Evolutionary conservation across 108 stramenopile genomes (phyloP).

Genomic region (Bacterosira constricta): DNA sequence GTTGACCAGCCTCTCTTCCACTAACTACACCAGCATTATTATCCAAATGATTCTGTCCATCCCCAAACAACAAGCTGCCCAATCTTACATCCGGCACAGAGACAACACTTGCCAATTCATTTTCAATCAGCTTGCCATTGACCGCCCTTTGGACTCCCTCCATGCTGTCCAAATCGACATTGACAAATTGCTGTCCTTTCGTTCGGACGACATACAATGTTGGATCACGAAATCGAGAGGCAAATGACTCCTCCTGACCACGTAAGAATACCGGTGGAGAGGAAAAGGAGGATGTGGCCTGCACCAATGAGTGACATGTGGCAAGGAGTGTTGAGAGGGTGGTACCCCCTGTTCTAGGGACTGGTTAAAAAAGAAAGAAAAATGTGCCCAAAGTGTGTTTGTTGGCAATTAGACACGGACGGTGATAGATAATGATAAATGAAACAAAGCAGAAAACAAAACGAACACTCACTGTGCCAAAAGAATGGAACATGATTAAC

Average conservation of each 20-base stretch:
- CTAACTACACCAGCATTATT: neutral
- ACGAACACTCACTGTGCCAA: conserved; percentile 25
- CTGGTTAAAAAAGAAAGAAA: neutral
- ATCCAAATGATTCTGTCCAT: neutral
- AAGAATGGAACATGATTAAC: conserved; percentile 35
- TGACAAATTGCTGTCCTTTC: conserved; percentile 37
- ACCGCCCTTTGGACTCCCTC: conserved; percentile 40
- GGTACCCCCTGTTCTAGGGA: conserved; percentile 29
- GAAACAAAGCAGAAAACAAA: too few relatives aligned
- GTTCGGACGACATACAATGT: conserved; percentile 22
- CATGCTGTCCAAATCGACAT: conserved; percentile 40
- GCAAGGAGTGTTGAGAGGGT: conserved; percentile 24
- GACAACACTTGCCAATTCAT: conserved; percentile 33
- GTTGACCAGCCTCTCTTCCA: neutral
- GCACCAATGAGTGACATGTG: conserved; percentile 23
- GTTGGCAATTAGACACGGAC: neutral
- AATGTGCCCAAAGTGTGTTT: neutral
- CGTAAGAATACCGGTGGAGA: conserved; percentile 25
- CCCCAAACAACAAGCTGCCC: conserved; percentile 26
- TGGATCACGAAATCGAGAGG: conserved; percentile 22
- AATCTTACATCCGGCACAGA: conserved; percentile 28
- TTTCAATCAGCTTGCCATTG: conserved; percentile 25
- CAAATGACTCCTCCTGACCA: conserved; percentile 18
- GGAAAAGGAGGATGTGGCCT: conserved; percentile 33
- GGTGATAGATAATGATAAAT: too few relatives aligned